Percentiles rank a stretch among this genome's conserved stretches.
Evolutionary conservation across 2,329 filamentous ascomycete species (phyloP).

Genomic region (Calycina herbarum): DNA sequence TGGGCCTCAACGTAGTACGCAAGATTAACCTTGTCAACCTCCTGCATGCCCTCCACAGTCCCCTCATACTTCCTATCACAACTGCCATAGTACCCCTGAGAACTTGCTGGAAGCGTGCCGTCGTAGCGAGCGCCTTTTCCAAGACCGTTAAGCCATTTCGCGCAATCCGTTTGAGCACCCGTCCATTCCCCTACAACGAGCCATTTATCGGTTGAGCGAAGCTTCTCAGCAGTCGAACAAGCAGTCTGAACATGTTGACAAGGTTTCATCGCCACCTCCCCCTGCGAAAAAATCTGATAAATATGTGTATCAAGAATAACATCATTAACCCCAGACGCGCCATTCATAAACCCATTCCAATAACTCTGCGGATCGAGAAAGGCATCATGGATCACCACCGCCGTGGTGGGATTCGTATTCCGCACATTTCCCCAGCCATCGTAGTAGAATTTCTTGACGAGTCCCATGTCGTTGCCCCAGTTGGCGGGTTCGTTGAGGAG

Average conservation of each 20-base stretch:
- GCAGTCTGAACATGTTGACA: conserved; percentile 43
- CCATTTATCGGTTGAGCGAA: conserved; percentile 38
- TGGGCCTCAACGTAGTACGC: conserved; percentile 46
- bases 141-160: conserved; percentile 53
- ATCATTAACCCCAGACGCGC: conserved; percentile 43
- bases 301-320: conserved; percentile 47
- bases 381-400: conserved; percentile 59
- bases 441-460: conserved; percentile 46
- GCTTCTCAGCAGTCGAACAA: conserved; percentile 39
- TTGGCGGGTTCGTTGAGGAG: conserved; percentile 44
- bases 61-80: conserved; percentile 50
- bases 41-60: conserved; percentile 39
- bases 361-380: conserved; percentile 50
- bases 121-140: conserved; percentile 58
- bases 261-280: conserved; percentile 41
- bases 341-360: conserved; percentile 64
- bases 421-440: conserved; percentile 52
- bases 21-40: conserved; percentile 40
- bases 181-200: conserved; percentile 47
- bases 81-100: conserved; percentile 36
- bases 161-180: conserved; percentile 45
- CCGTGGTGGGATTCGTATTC: conserved; percentile 44
- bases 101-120: conserved; percentile 39
- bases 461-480: conserved; percentile 39
- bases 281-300: conserved; percentile 44